phyloP scores from a whole-genome alignment of 2,329 filamentous ascomycete species.

The Gnomoniopsis sp. region DNA sequence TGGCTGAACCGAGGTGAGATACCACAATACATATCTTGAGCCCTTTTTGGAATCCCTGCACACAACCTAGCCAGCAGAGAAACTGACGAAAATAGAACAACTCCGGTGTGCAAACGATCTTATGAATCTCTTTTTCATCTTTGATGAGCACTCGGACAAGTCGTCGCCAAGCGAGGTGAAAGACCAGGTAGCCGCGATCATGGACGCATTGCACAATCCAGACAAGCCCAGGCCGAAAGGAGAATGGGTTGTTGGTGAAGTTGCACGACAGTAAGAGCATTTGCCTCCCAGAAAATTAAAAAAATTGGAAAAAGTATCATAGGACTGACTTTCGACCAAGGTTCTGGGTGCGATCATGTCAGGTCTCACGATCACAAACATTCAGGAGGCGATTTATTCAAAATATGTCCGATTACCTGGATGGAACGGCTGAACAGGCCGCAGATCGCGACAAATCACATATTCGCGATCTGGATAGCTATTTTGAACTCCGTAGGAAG shows the following conservation, averaged over 20 bases:
- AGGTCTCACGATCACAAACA: slow-evolving; percentile 13
- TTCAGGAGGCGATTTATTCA: slow-evolving; percentile 24
- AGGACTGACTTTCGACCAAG: slow-evolving; percentile 7
- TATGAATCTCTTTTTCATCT: slow-evolving; percentile 27
- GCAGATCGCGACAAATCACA: slow-evolving; percentile 19
- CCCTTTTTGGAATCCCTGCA: too few relatives aligned
- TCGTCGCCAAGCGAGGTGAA: slow-evolving; percentile 5
- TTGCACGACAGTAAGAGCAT: slow-evolving; percentile 23
- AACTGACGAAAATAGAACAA: slow-evolving; percentile 9
- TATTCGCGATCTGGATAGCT: slow-evolving; percentile 22
- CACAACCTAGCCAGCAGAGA: too few relatives aligned
- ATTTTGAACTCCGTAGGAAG: slow-evolving; percentile 22
- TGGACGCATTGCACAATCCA: slow-evolving; percentile 21
- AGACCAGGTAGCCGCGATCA: slow-evolving; percentile 14
- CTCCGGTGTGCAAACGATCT: slow-evolving; percentile 21
- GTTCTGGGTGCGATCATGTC: slow-evolving; percentile 22
- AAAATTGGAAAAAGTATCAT: neutral
- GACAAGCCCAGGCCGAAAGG: slow-evolving; percentile 17
- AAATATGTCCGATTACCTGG: slow-evolving; percentile 23
- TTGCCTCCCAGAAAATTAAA: too few relatives aligned
- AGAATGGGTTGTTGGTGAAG: slow-evolving; percentile 21
- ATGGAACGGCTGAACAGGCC: slow-evolving; percentile 23
- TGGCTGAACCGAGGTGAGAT: slow-evolving; percentile 12
- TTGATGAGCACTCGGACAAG: slow-evolving; percentile 24
- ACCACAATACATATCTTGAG: too few relatives aligned